Evolutionary conservation across 2,329 filamentous ascomycete genomes (phyloP).

Genomic region (Phialophora expanda): DNA sequence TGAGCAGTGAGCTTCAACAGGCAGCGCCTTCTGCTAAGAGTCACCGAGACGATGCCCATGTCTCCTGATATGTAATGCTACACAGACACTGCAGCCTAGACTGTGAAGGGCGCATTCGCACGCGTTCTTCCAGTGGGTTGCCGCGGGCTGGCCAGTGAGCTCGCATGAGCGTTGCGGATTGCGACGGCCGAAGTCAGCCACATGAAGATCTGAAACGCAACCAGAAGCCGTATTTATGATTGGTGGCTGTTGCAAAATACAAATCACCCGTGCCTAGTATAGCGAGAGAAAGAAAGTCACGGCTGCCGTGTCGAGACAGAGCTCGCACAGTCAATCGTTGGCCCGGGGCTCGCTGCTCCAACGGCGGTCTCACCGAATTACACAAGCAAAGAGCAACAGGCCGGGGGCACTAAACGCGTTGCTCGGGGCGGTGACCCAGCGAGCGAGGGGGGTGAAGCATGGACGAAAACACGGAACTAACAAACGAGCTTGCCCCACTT

Average conservation of each 20-base stretch:
- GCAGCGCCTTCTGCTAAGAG: not conserved
- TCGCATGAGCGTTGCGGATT: not conserved
- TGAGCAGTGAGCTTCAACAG: slow-evolving; percentile 5
- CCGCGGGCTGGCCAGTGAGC: not conserved
- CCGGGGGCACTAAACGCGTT: slow-evolving; percentile 1
- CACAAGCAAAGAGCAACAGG: not conserved
- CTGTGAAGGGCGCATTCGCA: not conserved
- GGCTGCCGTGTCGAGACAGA: not conserved
- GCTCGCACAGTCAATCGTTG: too few species aligned
- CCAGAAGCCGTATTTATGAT: not conserved
- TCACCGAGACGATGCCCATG: slow-evolving; percentile 5
- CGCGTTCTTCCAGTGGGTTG: not conserved
- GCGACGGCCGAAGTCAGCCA: slow-evolving; percentile 1
- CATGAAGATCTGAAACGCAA: slow-evolving; percentile 8
- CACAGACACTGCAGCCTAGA: slow-evolving; percentile 3
- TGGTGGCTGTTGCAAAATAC: slow-evolving; percentile 1
- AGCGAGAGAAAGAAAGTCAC: not conserved
- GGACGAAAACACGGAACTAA: slow-evolving; percentile 7
- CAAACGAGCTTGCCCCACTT: slow-evolving; percentile 20
- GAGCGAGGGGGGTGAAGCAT: not conserved
- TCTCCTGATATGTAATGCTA: slow-evolving; percentile 4
- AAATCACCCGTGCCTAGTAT: not conserved
- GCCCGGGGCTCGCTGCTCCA: not conserved
- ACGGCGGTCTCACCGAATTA: not conserved
- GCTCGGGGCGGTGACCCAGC: slow-evolving; percentile 11